phyloP scores from a whole-genome alignment of 345 rosid genomes.

The Chamaenerion angustifolium region DNA sequence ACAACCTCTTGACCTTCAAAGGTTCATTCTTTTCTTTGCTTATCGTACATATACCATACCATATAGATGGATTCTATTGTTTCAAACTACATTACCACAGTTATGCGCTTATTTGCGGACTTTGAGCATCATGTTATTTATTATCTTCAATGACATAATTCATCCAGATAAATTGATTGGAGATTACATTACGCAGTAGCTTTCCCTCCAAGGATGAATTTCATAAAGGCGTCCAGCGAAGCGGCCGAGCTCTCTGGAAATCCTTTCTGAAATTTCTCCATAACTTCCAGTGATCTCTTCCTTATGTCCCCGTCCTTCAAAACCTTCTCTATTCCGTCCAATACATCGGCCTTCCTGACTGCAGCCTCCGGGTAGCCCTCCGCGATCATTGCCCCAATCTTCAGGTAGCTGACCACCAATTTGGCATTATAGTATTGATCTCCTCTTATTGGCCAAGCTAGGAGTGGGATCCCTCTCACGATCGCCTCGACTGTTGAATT shows the following conservation, averaged over 20 bases:
- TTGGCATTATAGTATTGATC: slow-evolving; percentile 36
- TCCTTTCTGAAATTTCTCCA: slow-evolving; percentile 13
- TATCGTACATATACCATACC: too few species aligned
- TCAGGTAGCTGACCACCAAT: slow-evolving; percentile 21
- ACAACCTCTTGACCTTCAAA: too few species aligned
- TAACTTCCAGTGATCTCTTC: slow-evolving; percentile 4
- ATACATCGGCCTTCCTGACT: slow-evolving; percentile 10
- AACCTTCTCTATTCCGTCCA: slow-evolving; percentile 13
- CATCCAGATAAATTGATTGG: too few species aligned
- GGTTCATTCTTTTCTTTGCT: too few species aligned
- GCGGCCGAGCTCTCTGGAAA: slow-evolving; percentile 19
- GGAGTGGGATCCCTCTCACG: slow-evolving; percentile 27
- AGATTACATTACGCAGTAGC: background rate
- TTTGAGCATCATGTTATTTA: too few species aligned
- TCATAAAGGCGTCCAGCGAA: slow-evolving; percentile 15
- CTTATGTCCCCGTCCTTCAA: slow-evolving; percentile 11
- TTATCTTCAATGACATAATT: too few species aligned
- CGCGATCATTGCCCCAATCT: slow-evolving; percentile 17
- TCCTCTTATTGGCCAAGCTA: slow-evolving; percentile 45
- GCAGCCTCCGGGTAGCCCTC: slow-evolving; percentile 12
- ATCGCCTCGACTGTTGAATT: slow-evolving; percentile 44
- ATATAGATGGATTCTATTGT: too few species aligned
- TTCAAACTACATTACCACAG: too few species aligned
- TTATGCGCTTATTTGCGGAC: too few species aligned
- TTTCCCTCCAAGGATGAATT: slow-evolving; percentile 5